phyloP scores from a whole-genome alignment of 192 early-diverging fungal species.

The Rhizophagus clarus region DNA sequence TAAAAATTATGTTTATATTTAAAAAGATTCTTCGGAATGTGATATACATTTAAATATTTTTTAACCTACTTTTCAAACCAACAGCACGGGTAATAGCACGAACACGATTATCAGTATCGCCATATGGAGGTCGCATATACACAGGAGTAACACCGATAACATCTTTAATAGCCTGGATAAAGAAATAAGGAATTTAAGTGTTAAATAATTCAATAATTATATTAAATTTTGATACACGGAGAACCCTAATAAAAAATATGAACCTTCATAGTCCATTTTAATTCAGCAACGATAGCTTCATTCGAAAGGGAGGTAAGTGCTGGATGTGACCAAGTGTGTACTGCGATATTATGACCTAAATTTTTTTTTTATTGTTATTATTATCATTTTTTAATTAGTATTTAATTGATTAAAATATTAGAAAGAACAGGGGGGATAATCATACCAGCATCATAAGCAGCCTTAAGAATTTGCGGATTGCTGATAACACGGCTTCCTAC shows the following conservation, averaged over 20 bases:
- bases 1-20: not conserved
- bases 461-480: slow-evolving; percentile 46
- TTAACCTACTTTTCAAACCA: slow-evolving; percentile 31
- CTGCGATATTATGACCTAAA: slow-evolving; percentile 59
- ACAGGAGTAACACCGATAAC: slow-evolving; percentile 52
- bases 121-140: slow-evolving; percentile 53
- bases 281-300: slow-evolving; percentile 58
- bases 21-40: slow-evolving; percentile 24
- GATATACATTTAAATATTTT: not conserved
- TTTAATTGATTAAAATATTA: not conserved
- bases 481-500: slow-evolving; percentile 53
- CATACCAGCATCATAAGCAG: slow-evolving; percentile 38
- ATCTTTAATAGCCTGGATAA: slow-evolving; percentile 47
- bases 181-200: not conserved
- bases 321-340: slow-evolving; percentile 69
- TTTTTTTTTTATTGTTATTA: not conserved
- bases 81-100: slow-evolving; percentile 41
- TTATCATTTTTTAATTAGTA: not conserved
- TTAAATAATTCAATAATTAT: not conserved
- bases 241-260: not conserved
- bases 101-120: slow-evolving; percentile 60
- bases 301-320: slow-evolving; percentile 52
- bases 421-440: not conserved
- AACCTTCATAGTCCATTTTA: slow-evolving; percentile 64
- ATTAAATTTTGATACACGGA: not conserved